Percentiles rank a stretch among this genome's conserved stretches.
These are phyloP conservation scores for barley (Hordeum vulgare) DNA, from an alignment of 176 grass and related monocot species.

Conservation along the genomic window MorexV3_pseudomolecules_assembly NC_058524.1:609120872-609121371, in stretches of 20 bases:
- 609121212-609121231: conserved; percentile 87
- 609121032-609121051: conserved; percentile 5
- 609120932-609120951: conserved; percentile 68
- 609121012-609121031: conserved; percentile 1
- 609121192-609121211: conserved; percentile 54
- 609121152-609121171: conserved; percentile 93
- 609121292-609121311: not conserved
- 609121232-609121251: conserved; percentile 73
- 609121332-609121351: conserved; percentile 78
- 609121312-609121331: not conserved
- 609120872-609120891: not conserved
- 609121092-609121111: conserved; percentile 3
- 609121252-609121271: conserved; percentile 61
- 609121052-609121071: not conserved
- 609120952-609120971: conserved; percentile 88
- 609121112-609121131: conserved; percentile 63
- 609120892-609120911: not conserved
- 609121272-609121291: conserved; percentile 4
- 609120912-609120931: conserved; percentile 78
- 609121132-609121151: conserved; percentile 36
- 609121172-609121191: conserved; percentile 58
- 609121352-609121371: conserved; percentile 75
- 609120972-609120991: conserved; percentile 65
- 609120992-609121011: conserved; percentile 28
- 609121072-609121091: not conserved